Conservation (phyloP, 83 land plant genomes). For the Larix sibirica region DNA sequence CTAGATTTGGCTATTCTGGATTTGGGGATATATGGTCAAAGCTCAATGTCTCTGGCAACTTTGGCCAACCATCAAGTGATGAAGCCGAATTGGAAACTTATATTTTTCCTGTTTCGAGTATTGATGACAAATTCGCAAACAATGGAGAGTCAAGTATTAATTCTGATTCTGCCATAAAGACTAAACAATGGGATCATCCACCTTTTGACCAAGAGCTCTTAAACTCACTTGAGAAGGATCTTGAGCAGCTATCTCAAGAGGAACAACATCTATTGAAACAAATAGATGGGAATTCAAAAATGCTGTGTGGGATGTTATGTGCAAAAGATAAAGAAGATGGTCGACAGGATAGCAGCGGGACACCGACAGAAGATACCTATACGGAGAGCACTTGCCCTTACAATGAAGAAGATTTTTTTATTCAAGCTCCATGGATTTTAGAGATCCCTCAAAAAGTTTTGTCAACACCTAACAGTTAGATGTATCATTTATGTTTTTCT, state of each 20-base stretch:
- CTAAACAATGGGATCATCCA: neutral
- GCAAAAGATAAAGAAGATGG: neutral
- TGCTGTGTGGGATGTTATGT: neutral
- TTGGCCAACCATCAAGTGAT: neutral
- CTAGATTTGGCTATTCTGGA: neutral
- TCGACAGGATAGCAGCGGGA: too few relatives aligned
- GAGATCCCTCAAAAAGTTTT: too few relatives aligned
- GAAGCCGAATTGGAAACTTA: neutral
- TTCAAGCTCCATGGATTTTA: too few relatives aligned
- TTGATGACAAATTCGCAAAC: neutral
- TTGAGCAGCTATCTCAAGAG: neutral
- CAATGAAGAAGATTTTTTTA: too few relatives aligned
- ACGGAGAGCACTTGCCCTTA: too few relatives aligned
- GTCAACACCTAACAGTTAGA: too few relatives aligned
- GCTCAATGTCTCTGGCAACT: neutral
- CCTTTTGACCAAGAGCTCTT: neutral
- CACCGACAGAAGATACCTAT: too few relatives aligned
- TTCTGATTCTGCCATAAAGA: neutral
- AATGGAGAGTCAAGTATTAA: neutral
- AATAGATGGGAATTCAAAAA: neutral
- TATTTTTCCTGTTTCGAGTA: neutral
- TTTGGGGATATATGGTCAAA: neutral
- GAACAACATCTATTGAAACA: neutral
- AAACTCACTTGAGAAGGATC: neutral
- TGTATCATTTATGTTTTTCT: too few relatives aligned